These are phyloP conservation scores for Ormosia emarginata DNA, from an alignment of 306 rosid genomes.

Conservation along the genomic window DNA sequence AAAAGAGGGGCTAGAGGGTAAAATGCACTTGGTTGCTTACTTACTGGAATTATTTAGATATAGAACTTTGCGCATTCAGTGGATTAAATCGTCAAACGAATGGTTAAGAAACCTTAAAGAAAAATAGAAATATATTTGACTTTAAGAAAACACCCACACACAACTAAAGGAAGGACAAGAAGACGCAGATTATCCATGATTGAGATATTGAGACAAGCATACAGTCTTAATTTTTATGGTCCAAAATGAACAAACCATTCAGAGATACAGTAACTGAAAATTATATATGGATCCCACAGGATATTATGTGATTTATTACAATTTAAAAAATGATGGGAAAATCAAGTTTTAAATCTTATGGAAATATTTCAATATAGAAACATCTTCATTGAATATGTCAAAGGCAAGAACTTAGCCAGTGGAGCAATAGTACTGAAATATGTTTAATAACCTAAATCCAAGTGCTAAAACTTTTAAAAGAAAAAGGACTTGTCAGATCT, in stretches of 20 bases:
- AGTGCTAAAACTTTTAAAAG: not conserved
- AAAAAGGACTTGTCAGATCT: not conserved
- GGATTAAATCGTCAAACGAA: not conserved
- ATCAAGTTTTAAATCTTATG: not conserved
- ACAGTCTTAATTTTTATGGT: not conserved
- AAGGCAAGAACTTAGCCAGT: not conserved
- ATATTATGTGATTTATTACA: not conserved
- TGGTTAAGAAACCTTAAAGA: not conserved
- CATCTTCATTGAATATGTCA: not conserved
- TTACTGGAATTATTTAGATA: not conserved
- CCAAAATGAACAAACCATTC: not conserved
- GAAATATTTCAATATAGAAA: not conserved
- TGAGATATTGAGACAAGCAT: not conserved
- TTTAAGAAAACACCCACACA: not conserved
- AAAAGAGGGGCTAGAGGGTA: not conserved
- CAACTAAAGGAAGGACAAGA: not conserved
- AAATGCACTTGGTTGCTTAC: not conserved
- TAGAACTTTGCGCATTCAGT: not conserved
- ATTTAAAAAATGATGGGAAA: not conserved
- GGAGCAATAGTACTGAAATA: not conserved
- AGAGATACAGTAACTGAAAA: not conserved
- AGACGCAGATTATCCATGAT: not conserved
- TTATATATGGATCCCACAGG: not conserved
- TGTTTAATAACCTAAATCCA: not conserved
- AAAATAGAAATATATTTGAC: not conserved